Evolutionary conservation across 2,329 filamentous ascomycete genomes (phyloP), one percentile per base, ranked within the genome.

Genomic region (Aspergillus jensenii): DNA sequence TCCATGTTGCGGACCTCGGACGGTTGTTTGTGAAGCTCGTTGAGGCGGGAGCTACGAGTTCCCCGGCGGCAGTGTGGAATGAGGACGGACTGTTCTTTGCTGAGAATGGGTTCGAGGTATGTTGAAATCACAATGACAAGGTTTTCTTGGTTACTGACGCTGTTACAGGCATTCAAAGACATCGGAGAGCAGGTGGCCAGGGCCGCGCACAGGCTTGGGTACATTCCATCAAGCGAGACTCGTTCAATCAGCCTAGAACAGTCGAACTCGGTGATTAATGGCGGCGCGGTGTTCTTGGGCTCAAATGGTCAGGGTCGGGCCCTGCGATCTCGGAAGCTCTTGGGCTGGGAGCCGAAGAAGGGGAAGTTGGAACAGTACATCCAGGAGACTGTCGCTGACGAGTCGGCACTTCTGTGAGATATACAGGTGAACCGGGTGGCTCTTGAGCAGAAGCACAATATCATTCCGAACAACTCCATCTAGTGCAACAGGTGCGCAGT

Each of bases 1-100:
- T 89, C 0, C 83, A 88, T 63, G 73, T 87, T 0, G 71, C 79
- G 2, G 87, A 89, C 65, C 73, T 89, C 0, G 81, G 79, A 15
- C 66, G 75, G 2, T 65, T 88, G 0, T 85, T 82, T 61, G 67
- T 84, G 2, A 71, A 78, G 9, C 75, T 84, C 17, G 77, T 81
- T 8, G 77, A 80, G 41, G 79, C 81, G 2, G 79, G 79, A 8
- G 51, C 52, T 11, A 31, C 0, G 59, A 61, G 0, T 31, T 31
- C 27, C 1, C 9, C 27, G 59, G 65, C 11, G 64, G 61, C 6
- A 56, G 66, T 11, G 62, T 80, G 78, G 78, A 72, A 74, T 8
- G 60, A 70, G 37, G 62, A 77, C n/a, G 77, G 76, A 0, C 51
- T 79, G 14, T 79, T 78, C 55, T 63, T 79, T 2, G 63, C 61